Conservation (phyloP, 2,329 filamentous ascomycete genomes). For the Cyphellophora europaea region DNA sequence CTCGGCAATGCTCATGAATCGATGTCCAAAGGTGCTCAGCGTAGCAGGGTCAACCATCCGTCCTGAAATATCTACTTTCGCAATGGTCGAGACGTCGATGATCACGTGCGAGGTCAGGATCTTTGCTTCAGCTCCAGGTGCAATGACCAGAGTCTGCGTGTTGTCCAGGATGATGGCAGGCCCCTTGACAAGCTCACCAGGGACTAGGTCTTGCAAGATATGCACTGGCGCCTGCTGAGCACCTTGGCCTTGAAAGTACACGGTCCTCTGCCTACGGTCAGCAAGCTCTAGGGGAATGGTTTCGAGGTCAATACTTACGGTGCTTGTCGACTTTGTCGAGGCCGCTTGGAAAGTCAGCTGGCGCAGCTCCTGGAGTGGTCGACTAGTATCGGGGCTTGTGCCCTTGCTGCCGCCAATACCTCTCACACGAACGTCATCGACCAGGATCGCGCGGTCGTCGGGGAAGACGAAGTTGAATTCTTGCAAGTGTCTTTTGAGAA, state of each 20-base stretch:
- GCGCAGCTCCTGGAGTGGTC: slow-evolving; percentile 43
- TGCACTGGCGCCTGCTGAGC: slow-evolving; percentile 28
- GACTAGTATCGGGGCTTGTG: slow-evolving; percentile 53
- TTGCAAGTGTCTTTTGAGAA: slow-evolving; percentile 75
- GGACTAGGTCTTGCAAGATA: slow-evolving; percentile 25
- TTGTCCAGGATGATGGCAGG: slow-evolving; percentile 27
- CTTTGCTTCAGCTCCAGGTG: slow-evolving; percentile 27
- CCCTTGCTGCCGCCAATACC: slow-evolving; percentile 54
- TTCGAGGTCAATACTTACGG: no score
- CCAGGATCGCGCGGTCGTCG: slow-evolving; percentile 72
- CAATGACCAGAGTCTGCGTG: slow-evolving; percentile 37
- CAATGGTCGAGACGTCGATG: no score
- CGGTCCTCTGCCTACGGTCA: no score
- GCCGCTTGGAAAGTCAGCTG: no score
- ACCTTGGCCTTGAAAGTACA: slow-evolving; percentile 27
- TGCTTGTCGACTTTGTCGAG: no score
- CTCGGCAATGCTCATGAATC: slow-evolving; percentile 79
- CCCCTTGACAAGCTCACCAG: slow-evolving; percentile 23
- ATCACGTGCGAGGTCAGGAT: slow-evolving; percentile 30
- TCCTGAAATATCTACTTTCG: no score
- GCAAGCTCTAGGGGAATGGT: no score
- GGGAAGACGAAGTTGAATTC: slow-evolving; percentile 96
- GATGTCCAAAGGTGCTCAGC: slow-evolving; percentile 68
- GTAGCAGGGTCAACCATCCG: slow-evolving; percentile 65
- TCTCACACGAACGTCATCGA: slow-evolving; percentile 85